phyloP scores from a whole-genome alignment of 192 early-diverging fungal genomes.

The Entrophospora sp. region DNA sequence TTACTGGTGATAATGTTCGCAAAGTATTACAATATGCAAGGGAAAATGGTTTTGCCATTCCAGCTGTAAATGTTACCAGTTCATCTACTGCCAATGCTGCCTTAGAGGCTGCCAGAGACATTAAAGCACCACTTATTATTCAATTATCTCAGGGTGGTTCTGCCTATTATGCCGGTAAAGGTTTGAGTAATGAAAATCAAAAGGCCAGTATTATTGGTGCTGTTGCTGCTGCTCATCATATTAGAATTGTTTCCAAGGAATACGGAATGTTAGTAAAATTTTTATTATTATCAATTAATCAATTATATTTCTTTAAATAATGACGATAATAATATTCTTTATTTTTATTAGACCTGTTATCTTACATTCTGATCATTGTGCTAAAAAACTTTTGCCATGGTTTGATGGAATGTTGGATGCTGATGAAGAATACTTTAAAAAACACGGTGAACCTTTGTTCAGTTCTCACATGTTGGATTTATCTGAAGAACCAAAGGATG shows the following conservation, averaged over 20 bases:
- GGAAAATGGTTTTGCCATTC: constrained; percentile 86
- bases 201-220: constrained; percentile 83
- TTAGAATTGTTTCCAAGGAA: constrained; percentile 70
- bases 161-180: constrained; percentile 91
- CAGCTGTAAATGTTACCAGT: constrained; percentile 93
- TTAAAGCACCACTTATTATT: constrained; percentile 87
- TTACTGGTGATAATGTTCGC: constrained; percentile 87
- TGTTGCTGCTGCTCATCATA: constrained; percentile 83
- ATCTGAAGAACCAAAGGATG: constrained; percentile 86
- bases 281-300: background rate
- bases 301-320: background rate
- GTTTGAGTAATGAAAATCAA: constrained; percentile 81
- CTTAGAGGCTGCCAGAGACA: constrained; percentile 90
- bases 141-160: constrained; percentile 94
- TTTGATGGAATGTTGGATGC: constrained; percentile 95
- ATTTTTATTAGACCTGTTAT: constrained; percentile 43
- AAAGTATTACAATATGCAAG: constrained; percentile 68
- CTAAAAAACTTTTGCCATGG: constrained; percentile 93
- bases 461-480: constrained; percentile 98
- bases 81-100: constrained; percentile 87
- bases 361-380: constrained; percentile 94
- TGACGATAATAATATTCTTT: background rate
- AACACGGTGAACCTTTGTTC: constrained; percentile 90
- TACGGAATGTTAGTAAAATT: constrained; percentile 64
- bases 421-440: constrained; percentile 91